These are phyloP conservation scores for Leccinum uliginosum DNA, from an alignment of 768 basidiomycete genomes.

Conservation along the genomic window DNA sequence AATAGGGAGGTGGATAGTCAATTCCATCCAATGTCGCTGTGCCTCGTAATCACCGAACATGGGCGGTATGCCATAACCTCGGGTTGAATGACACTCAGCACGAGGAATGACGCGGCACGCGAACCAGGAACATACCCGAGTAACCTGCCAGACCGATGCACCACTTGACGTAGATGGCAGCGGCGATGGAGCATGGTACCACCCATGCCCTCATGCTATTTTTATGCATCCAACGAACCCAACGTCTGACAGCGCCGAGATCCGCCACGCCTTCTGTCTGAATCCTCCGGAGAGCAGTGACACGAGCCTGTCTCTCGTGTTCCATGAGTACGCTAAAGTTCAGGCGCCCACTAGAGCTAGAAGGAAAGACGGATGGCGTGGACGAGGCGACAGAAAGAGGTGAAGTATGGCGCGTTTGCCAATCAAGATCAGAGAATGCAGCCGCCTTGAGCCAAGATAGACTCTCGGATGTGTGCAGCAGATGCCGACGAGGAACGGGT, in stretches of 20 bases:
- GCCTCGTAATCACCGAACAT: conserved; percentile 94
- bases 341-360: conserved; percentile 17
- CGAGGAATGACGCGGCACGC: background rate
- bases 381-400: conserved; percentile 37
- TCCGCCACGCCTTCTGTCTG: conserved; percentile 21
- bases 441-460: conserved; percentile 53
- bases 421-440: conserved; percentile 40
- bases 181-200: conserved; percentile 50
- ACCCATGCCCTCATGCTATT: conserved; percentile 57
- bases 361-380: conserved; percentile 23
- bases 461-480: conserved; percentile 55
- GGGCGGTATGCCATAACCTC: conserved; percentile 69
- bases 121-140: conserved; percentile 55
- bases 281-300: conserved; percentile 10
- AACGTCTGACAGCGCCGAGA: conserved; percentile 50
- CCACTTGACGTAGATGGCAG: conserved; percentile 59
- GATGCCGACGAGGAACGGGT: conserved; percentile 63
- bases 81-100: background rate
- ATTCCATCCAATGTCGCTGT: conserved; percentile 93
- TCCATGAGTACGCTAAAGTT: conserved; percentile 46
- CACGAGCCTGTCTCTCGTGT: conserved; percentile 21
- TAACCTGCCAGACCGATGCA: conserved; percentile 72
- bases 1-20: conserved; percentile 73
- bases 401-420: conserved; percentile 40
- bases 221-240: conserved; percentile 80